Evolutionary conservation across 768 basidiomycete species (phyloP).

Genomic region (Xanthoconium purpureum): DNA sequence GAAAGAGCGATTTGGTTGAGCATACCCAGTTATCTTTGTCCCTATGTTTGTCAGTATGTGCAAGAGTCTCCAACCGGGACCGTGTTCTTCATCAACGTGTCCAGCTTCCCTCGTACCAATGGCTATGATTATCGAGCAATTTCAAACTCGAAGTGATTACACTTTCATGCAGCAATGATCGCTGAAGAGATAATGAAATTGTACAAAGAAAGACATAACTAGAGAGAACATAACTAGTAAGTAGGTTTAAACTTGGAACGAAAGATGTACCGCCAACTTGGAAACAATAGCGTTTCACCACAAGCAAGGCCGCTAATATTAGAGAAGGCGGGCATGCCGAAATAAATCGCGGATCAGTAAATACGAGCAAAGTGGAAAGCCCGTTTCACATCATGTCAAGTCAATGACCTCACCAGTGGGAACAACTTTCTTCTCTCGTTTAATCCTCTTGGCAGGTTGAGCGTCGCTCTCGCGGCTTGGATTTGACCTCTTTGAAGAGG

Average conservation of each 20-base stretch:
- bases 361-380: neutral
- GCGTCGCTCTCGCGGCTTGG: neutral
- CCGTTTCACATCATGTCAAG: slow-evolving; percentile 22
- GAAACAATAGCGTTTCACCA: neutral
- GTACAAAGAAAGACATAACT: neutral
- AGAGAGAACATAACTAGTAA: neutral
- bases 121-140: neutral
- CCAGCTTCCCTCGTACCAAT: no score
- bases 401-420: slow-evolving; percentile 29
- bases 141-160: neutral
- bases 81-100: no score
- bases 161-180: neutral
- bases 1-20: neutral
- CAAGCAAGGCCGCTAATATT: neutral
- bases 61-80: no score
- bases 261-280: neutral
- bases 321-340: neutral
- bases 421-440: slow-evolving; percentile 19
- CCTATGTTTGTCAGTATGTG: no score
- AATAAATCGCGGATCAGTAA: neutral
- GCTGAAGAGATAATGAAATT: neutral
- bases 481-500: slow-evolving; percentile 5
- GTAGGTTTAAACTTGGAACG: neutral
- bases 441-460: slow-evolving; percentile 25
- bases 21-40: no score